A percentile compares a stretch with the other conserved stretches of the same genome.
These are phyloP conservation scores for Chaetothyriales sp. DNA, from an alignment of 2,329 filamentous ascomycete genomes.

Conservation along the genomic window DNA sequence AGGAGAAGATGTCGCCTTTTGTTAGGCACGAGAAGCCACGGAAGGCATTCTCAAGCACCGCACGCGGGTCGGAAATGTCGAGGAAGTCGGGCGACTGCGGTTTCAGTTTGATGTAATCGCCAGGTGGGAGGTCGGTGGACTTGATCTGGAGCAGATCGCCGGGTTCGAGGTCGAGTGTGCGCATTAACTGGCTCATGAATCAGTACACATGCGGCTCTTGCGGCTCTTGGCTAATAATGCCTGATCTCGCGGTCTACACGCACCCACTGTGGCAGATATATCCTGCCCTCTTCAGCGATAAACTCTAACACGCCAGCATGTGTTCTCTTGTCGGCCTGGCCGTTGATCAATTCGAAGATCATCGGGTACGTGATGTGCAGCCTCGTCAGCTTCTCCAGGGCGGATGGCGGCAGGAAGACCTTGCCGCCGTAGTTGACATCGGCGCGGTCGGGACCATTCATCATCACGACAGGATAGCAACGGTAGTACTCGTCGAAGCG, in stretches of 20 bases:
- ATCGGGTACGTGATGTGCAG: slow-evolving; percentile 95
- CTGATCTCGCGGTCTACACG: slow-evolving; percentile 18
- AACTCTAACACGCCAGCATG: slow-evolving; percentile 96
- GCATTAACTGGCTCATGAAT: slow-evolving; percentile 57
- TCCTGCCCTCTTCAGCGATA: slow-evolving; percentile 89
- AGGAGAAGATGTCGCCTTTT: slow-evolving; percentile 87
- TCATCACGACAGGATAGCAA: slow-evolving; percentile 90
- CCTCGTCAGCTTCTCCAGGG: slow-evolving; percentile 88
- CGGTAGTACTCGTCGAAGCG: slow-evolving; percentile 98
- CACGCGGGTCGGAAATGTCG: slow-evolving; percentile 92
- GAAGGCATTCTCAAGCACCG: slow-evolving; percentile 91
- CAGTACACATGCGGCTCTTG: background rate
- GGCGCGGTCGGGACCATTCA: slow-evolving; percentile 73
- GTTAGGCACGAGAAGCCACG: slow-evolving; percentile 89
- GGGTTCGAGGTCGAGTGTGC: slow-evolving; percentile 72
- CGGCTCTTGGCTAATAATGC: slow-evolving; percentile 3
- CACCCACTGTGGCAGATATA: slow-evolving; percentile 92
- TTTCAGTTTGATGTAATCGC: slow-evolving; percentile 89
- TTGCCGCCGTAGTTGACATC: slow-evolving; percentile 94
- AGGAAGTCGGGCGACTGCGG: slow-evolving; percentile 86
- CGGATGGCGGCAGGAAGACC: slow-evolving; percentile 90
- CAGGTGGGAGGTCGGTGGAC: slow-evolving; percentile 79
- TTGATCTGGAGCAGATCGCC: slow-evolving; percentile 92
- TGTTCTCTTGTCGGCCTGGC: slow-evolving; percentile 60
- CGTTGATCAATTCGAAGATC: slow-evolving; percentile 90